phyloP scores from a whole-genome alignment of 2,329 filamentous ascomycete genomes.

The Neurospora crassa region DNA sequence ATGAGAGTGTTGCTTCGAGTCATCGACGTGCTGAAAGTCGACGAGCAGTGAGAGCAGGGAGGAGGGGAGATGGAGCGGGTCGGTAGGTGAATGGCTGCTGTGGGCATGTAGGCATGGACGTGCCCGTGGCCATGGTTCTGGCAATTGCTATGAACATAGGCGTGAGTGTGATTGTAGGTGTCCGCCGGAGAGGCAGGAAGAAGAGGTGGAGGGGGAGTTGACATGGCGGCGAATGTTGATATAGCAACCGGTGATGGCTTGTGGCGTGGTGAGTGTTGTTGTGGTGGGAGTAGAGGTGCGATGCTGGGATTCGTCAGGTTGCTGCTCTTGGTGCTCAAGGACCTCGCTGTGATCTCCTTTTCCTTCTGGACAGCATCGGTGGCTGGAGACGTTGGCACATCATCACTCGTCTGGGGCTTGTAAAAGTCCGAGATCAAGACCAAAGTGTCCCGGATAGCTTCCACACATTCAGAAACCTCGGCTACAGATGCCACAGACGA shows the following conservation, averaged over 20 bases:
- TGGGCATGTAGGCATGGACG: not conserved
- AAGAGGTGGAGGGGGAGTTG: not conserved
- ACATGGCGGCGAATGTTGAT: not conserved
- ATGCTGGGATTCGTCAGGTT: not conserved
- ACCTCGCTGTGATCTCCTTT: not conserved
- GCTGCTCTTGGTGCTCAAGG: not conserved
- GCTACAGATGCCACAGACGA: constrained; percentile 42
- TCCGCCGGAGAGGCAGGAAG: not conserved
- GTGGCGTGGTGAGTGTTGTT: constrained; percentile 8
- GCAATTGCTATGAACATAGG: not conserved
- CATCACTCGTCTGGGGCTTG: constrained; percentile 24
- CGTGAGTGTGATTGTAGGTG: not conserved
- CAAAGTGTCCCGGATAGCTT: constrained; percentile 40
- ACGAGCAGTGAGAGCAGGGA: not conserved
- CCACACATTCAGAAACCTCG: constrained; percentile 46
- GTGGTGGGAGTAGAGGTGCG: constrained; percentile 1
- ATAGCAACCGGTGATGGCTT: not conserved
- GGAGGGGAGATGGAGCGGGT: not conserved
- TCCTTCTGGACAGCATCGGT: constrained; percentile 2
- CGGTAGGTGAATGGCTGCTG: not conserved
- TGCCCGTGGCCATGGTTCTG: not conserved
- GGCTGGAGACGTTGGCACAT: not conserved
- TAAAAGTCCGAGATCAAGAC: constrained; percentile 38
- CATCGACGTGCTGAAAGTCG: not conserved
- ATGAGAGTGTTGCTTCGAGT: not conserved